phyloP scores from a whole-genome alignment of 805 yeast species.

The Torulaspora franciscae region DNA sequence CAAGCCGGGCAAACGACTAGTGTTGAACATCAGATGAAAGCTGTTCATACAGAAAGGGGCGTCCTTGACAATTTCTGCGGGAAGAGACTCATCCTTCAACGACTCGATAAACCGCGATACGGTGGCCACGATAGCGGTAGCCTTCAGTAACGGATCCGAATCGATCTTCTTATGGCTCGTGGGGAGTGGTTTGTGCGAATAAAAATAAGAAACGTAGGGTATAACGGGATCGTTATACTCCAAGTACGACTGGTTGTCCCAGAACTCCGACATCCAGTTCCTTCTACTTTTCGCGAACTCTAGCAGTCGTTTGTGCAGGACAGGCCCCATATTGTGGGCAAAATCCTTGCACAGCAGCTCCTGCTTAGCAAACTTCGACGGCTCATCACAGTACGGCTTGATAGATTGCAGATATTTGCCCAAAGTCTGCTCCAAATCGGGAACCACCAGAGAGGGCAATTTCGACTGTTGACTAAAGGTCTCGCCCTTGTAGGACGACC shows the following conservation, averaged over 20 bases:
- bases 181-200: constrained; percentile 65
- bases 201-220: constrained; percentile 90
- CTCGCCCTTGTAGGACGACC: constrained; percentile 48
- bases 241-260: constrained; percentile 93
- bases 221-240: constrained; percentile 91
- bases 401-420: constrained; percentile 65
- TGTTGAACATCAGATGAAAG: constrained; percentile 86
- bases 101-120: constrained; percentile 61
- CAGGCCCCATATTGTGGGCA: constrained; percentile 59
- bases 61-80: constrained; percentile 71
- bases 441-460: constrained; percentile 85
- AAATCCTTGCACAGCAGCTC: constrained; percentile 61
- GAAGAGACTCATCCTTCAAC: constrained; percentile 67
- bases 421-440: constrained; percentile 67
- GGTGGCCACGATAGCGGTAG: constrained; percentile 66
- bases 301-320: constrained; percentile 60
- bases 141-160: constrained; percentile 61
- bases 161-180: constrained; percentile 44
- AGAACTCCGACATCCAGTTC: constrained; percentile 87
- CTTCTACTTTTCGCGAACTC: constrained; percentile 53
- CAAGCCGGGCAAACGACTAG: constrained; percentile 65
- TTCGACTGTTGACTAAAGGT: constrained; percentile 67
- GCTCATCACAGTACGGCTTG: constrained; percentile 55
- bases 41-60: constrained; percentile 94
- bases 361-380: constrained; percentile 47